Evolutionary conservation across 2,329 filamentous ascomycete species (phyloP).

Genomic region (Ceratocystis papillata): DNA sequence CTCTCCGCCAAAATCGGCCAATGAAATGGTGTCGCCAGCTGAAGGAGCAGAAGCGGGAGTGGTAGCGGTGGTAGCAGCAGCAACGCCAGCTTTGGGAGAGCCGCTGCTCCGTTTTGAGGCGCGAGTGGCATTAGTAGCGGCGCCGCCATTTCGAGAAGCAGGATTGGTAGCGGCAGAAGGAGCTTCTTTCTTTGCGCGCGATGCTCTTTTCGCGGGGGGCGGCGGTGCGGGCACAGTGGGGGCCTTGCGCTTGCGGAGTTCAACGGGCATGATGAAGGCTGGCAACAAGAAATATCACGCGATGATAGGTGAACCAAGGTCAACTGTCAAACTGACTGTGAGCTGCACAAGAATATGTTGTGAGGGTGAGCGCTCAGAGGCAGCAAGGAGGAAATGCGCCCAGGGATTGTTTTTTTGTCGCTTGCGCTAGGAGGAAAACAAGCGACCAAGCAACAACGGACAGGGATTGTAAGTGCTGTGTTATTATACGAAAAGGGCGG

Average conservation of each 20-base stretch:
- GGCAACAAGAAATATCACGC: conserved; percentile 1
- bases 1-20: conserved; percentile 55
- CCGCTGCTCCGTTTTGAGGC: neutral
- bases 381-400: conserved; percentile 25
- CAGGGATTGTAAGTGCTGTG: neutral
- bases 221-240: conserved; percentile 38
- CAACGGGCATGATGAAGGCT: conserved; percentile 41
- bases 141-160: neutral
- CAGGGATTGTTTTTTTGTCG: conserved; percentile 22
- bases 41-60: conserved; percentile 26
- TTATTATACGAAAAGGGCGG: neutral
- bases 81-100: neutral
- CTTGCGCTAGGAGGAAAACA: conserved; percentile 24
- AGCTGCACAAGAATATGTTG: neutral
- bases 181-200: conserved; percentile 32
- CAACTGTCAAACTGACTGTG: neutral
- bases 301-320: neutral
- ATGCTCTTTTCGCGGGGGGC: conserved; percentile 32
- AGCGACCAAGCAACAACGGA: conserved; percentile 17
- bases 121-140: neutral
- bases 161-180: conserved; percentile 18
- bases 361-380: neutral
- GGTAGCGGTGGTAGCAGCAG: neutral
- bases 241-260: conserved; percentile 52
- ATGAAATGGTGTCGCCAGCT: conserved; percentile 45